Base-by-base conservation (phyloP, 805 yeast genomes). In the Priceomyces castillae region DNA sequence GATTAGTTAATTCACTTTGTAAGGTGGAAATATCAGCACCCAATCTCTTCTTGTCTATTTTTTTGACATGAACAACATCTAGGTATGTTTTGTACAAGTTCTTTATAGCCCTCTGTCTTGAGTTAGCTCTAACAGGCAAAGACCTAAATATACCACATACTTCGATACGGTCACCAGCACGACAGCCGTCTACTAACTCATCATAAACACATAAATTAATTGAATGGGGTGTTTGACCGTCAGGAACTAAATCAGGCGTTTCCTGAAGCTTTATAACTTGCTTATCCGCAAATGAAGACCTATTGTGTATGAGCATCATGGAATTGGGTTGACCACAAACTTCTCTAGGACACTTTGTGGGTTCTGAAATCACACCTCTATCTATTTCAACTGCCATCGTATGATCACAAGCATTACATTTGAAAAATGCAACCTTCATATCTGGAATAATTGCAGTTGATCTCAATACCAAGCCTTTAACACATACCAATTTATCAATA, bases 161-260 rank as follows among this genome's bases (percentile, higher is more conserved):
- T 63, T 92, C 96, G 37, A 94, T 78, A 46, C 97, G 79, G 64
- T 94, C 99, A 74, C 99, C 99, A 7, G 99, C 97, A 55, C 96
- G 79, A 57, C 95, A 86, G 42, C 86, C 76, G 63, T 94, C 99
- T 1, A 94, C 99, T 48, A 94, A 74, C 62, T 94, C 98, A 64
- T 94, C 99, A 60, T 92, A 94, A 1, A 88, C 95, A 70, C 97
- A 89, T 22, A 94, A 70, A 5, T 96, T 88, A 38, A 94, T 87
- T 11, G 97, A 84, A 64, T 94, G 99, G 1, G 99, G 99, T 2
- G 99, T 94, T 66, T 94, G 99, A 14, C 99, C 99, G 67, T 87
- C 98, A 3, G 99, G 99, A 12, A 92, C 96, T 48, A 81, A 75
- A 64, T 94, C 99, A 0, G 97, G 97, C 0, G 96, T 90, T 65